Evolutionary conservation across 169 alveolate species (phyloP).

Genomic region (Plasmodium fragile): DNA sequence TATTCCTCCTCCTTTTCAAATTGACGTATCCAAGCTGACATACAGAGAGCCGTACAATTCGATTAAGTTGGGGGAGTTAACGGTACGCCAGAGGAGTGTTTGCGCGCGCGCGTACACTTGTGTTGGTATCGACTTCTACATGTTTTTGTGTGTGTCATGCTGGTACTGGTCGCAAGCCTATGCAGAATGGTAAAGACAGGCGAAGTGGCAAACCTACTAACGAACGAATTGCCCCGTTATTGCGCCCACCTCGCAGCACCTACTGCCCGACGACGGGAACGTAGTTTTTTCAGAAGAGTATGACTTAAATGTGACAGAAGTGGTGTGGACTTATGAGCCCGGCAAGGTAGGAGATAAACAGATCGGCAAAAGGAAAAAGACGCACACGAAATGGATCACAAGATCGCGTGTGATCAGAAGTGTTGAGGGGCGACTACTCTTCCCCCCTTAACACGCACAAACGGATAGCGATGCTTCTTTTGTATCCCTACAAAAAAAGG

Average conservation of each 20-base stretch:
- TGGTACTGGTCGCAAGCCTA: not conserved
- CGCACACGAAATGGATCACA: not conserved
- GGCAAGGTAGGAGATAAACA: conserved; percentile 79
- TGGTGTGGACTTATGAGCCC: conserved; percentile 88
- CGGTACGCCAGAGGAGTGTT: conserved; percentile 25
- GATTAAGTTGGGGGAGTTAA: conserved; percentile 82
- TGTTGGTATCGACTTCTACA: not conserved
- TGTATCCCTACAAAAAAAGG: not conserved
- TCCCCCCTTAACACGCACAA: not conserved
- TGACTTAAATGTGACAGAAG: conserved; percentile 84
- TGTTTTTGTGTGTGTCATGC: not conserved
- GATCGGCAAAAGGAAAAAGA: not conserved
- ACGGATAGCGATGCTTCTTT: not conserved
- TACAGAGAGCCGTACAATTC: conserved; percentile 87
- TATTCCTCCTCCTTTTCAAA: conserved; percentile 89
- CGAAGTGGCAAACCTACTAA: not conserved
- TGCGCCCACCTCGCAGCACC: conserved; percentile 50
- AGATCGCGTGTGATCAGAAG: not conserved
- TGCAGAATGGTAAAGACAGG: not conserved
- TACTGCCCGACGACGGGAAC: conserved; percentile 86
- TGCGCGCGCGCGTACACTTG: too few species aligned
- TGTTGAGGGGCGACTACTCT: not conserved
- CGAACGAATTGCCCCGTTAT: not conserved
- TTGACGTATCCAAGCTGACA: conserved; percentile 88
- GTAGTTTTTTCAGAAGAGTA: conserved; percentile 86